These are phyloP conservation scores for Boletus holoroseus DNA, from an alignment of 1,284 basidiomycete species.

Conservation along the genomic window DNA sequence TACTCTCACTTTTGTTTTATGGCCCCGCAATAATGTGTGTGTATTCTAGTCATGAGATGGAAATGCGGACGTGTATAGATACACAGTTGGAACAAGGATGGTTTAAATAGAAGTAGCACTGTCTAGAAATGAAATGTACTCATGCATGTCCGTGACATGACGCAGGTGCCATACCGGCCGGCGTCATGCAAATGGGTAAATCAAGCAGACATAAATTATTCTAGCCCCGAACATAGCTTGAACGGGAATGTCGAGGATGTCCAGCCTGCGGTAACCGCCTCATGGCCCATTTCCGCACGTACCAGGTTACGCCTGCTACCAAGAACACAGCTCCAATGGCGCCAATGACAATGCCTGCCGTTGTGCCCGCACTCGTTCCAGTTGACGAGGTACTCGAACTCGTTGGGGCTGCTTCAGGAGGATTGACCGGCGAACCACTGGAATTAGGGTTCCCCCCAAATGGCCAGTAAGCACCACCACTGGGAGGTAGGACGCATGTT, in stretches of 20 bases:
- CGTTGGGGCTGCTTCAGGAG: slow-evolving; percentile 17
- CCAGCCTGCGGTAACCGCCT: slow-evolving; percentile 23
- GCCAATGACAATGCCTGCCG: slow-evolving; percentile 51
- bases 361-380: slow-evolving; percentile 39
- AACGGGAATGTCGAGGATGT: not conserved
- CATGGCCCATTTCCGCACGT: slow-evolving; percentile 46
- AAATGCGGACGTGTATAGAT: not conserved
- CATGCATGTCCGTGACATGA: not conserved
- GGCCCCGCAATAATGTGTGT: not conserved
- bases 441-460: slow-evolving; percentile 50
- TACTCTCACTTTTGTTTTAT: not conserved
- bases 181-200: not conserved
- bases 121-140: not conserved
- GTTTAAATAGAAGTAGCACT: not conserved
- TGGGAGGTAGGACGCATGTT: slow-evolving; percentile 62
- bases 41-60: not conserved
- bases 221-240: slow-evolving; percentile 8
- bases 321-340: slow-evolving; percentile 45
- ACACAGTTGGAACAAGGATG: not conserved
- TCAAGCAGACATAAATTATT: not conserved
- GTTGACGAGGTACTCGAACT: slow-evolving; percentile 27
- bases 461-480: slow-evolving; percentile 69
- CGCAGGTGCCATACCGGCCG: not conserved
- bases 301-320: slow-evolving; percentile 41
- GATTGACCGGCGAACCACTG: slow-evolving; percentile 12